Evolutionary conservation across 352 stramenopile genomes (phyloP).

Genomic region (Plasmopara viticola): DNA sequence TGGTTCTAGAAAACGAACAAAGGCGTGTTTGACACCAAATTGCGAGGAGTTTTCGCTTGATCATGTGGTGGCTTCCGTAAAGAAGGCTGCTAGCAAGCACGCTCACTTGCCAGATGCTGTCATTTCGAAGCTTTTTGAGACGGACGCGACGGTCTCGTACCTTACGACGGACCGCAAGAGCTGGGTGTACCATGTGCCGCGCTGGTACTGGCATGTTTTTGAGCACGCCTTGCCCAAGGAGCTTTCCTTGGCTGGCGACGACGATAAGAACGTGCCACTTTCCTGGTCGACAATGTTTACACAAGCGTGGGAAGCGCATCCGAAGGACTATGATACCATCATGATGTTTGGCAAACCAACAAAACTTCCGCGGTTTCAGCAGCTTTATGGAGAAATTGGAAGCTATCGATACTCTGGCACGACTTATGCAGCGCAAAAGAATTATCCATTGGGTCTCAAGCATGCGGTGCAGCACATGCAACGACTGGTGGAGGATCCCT

Average conservation of each 20-base stretch:
- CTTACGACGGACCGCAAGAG: slow-evolving; percentile 33
- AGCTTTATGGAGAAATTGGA: slow-evolving; percentile 44
- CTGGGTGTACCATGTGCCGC: slow-evolving; percentile 55
- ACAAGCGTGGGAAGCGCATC: slow-evolving; percentile 55
- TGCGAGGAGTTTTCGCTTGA: slow-evolving; percentile 24
- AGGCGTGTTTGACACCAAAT: not conserved
- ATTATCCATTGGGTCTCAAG: slow-evolving; percentile 32
- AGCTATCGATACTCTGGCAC: slow-evolving; percentile 58
- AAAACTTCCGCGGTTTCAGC: slow-evolving; percentile 61
- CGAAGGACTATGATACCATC: slow-evolving; percentile 48
- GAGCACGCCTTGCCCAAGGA: slow-evolving; percentile 16
- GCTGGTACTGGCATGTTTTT: slow-evolving; percentile 44
- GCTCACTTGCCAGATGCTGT: slow-evolving; percentile 10
- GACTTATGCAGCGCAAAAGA: slow-evolving; percentile 38
- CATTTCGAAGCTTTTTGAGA: slow-evolving; percentile 23
- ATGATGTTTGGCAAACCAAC: slow-evolving; percentile 61
- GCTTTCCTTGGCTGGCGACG: slow-evolving; percentile 3
- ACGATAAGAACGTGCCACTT: not conserved
- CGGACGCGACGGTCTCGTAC: slow-evolving; percentile 22
- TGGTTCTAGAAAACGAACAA: slow-evolving; percentile 13
- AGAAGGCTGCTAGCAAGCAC: slow-evolving; percentile 15
- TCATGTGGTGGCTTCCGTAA: slow-evolving; percentile 14
- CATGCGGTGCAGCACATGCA: slow-evolving; percentile 43
- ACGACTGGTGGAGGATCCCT: slow-evolving; percentile 30
- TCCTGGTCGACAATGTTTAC: slow-evolving; percentile 28